Conservation (phyloP, 805 yeast species). For the Saccharomyces kudriavzevii region DNA sequence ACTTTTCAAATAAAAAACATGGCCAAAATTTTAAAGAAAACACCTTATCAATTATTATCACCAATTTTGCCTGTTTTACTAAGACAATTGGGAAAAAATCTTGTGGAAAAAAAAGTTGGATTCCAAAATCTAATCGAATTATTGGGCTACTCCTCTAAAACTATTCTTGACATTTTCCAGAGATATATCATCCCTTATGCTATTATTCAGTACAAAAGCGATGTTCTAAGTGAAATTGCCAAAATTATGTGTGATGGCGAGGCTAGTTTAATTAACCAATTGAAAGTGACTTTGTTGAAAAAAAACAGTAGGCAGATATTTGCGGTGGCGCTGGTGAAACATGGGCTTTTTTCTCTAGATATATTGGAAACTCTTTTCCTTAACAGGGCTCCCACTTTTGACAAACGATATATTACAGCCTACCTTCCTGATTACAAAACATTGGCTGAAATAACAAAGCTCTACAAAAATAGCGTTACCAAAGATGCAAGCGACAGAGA, state of each 20-base stretch:
- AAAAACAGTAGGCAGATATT: constrained; percentile 29
- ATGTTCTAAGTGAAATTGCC: constrained; percentile 39
- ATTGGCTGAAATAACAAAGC: constrained; percentile 27
- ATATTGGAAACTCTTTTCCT: constrained; percentile 25
- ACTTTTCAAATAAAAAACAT: constrained; percentile 57
- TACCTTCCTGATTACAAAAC: constrained; percentile 29
- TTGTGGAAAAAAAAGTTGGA: constrained; percentile 42
- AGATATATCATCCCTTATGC: constrained; percentile 71
- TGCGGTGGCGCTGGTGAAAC: constrained; percentile 29
- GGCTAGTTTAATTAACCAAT: constrained; percentile 10
- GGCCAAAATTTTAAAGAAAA: constrained; percentile 46
- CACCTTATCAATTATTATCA: constrained; percentile 73
- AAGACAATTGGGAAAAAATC: constrained; percentile 49
- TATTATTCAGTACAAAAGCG: constrained; percentile 55
- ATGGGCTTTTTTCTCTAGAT: constrained; percentile 26
- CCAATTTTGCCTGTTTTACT: constrained; percentile 74
- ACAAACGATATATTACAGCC: constrained; percentile 19
- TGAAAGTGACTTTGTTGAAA: constrained; percentile 17
- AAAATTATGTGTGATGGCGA: constrained; percentile 24
- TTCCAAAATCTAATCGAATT: constrained; percentile 55
- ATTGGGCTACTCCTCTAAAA: constrained; percentile 51
- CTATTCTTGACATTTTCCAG: constrained; percentile 61
- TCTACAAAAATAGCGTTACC: constrained; percentile 17
- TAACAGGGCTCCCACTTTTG: constrained; percentile 26
- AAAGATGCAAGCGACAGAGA: constrained; percentile 7